Conservation (phyloP, 2,329 filamentous ascomycete genomes). For the Paraphoma sp. region DNA sequence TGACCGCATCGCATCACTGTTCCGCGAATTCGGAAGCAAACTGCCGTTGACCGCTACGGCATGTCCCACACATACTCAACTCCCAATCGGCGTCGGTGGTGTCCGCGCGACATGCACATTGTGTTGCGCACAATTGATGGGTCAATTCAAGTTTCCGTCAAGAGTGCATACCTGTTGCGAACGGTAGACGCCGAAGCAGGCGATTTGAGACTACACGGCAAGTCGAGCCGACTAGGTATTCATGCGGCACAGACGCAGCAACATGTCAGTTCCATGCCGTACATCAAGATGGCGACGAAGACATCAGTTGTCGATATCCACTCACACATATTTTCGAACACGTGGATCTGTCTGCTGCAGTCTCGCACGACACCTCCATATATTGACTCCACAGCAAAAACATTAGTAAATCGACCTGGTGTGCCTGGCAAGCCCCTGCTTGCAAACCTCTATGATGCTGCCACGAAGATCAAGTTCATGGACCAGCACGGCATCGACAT, state of each 20-base stretch:
- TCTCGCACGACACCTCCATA: not conserved
- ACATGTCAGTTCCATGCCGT: not conserved
- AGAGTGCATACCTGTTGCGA: not conserved
- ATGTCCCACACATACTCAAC: not conserved
- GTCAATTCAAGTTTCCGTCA: not conserved
- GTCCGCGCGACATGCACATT: not conserved
- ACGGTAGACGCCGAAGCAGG: not conserved
- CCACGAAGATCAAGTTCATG: conserved; percentile 1
- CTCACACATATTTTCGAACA: not conserved
- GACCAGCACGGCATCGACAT: not conserved
- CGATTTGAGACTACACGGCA: not conserved
- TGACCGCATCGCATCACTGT: not conserved
- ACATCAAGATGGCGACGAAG: not conserved
- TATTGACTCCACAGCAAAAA: not conserved
- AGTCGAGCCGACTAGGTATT: not conserved
- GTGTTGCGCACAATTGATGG: not conserved
- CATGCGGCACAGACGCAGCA: not conserved
- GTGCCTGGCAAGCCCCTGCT: not conserved
- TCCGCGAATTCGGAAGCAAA: not conserved
- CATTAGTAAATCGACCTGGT: not conserved
- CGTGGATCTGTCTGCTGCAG: not conserved
- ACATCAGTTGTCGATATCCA: not conserved
- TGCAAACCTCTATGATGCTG: not conserved
- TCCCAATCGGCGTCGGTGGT: not conserved
- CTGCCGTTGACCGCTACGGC: not conserved